Conservation (phyloP, 305 asterid genomes). For the Solanum hybrid region DNA sequence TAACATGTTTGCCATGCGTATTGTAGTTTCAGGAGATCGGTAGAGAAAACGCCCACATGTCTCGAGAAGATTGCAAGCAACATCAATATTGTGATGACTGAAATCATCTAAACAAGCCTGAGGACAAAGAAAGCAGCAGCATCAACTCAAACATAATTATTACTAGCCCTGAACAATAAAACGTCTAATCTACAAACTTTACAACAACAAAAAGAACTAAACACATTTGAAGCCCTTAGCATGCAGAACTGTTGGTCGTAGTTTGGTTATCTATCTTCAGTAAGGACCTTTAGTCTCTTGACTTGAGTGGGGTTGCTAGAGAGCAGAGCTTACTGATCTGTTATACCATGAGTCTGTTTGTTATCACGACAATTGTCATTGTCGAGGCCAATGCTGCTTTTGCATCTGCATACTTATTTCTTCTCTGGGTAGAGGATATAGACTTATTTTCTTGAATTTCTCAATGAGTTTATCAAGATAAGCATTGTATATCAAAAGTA, state of each 20-base stretch:
- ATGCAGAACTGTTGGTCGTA: neutral
- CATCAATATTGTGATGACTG: conserved; percentile 94
- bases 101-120: conserved; percentile 99
- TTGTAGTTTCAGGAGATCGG: conserved; percentile 87
- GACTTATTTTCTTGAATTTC: neutral
- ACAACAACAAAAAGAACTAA: neutral
- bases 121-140: conserved; percentile 2
- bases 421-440: neutral
- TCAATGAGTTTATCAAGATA: neutral
- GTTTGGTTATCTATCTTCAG: neutral
- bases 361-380: neutral
- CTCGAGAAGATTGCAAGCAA: conserved; percentile 98
- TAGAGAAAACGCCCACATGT: conserved; percentile 97
- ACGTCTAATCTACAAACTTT: neutral
- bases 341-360: neutral
- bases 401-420: neutral
- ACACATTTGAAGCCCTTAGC: conserved; percentile 2
- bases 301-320: neutral
- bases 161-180: neutral
- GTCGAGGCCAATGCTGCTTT: neutral
- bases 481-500: neutral
- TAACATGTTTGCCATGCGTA: conserved; percentile 97
- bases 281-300: neutral
- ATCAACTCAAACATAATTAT: neutral
- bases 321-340: neutral